A percentile compares a stretch with the other conserved stretches of the same genome.
Conservation (phyloP, 2,329 filamentous ascomycete genomes). For the Diaporthe eres region DNA sequence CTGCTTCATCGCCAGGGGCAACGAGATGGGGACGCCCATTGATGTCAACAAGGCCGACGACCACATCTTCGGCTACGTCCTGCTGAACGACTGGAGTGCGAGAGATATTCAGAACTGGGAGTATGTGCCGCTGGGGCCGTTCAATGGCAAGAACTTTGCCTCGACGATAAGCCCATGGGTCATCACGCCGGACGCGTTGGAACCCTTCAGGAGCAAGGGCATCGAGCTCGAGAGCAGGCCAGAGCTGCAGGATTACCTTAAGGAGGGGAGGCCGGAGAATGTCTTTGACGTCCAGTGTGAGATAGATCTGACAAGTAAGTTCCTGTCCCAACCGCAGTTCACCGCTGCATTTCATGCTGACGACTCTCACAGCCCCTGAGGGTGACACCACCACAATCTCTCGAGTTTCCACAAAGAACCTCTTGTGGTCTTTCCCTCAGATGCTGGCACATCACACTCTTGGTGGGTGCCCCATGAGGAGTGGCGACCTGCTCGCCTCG, state of each 20-base stretch:
- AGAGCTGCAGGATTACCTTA: slow-evolving; percentile 62
- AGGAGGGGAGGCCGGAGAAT: slow-evolving; percentile 69
- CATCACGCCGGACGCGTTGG: slow-evolving; percentile 81
- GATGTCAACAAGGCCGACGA: slow-evolving; percentile 72
- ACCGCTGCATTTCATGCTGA: too few relatives aligned
- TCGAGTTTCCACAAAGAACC: slow-evolving; percentile 72
- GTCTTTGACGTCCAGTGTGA: slow-evolving; percentile 79
- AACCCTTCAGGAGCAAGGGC: slow-evolving; percentile 60
- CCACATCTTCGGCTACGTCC: slow-evolving; percentile 82
- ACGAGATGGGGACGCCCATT: slow-evolving; percentile 75
- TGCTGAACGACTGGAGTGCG: slow-evolving; percentile 92
- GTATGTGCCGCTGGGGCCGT: slow-evolving; percentile 85
- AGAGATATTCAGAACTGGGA: slow-evolving; percentile 89
- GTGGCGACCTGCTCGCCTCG: slow-evolving; percentile 82
- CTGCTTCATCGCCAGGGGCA: slow-evolving; percentile 77
- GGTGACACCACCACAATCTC: slow-evolving; percentile 70
- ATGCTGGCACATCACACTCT: slow-evolving; percentile 86
- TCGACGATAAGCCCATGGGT: slow-evolving; percentile 86
- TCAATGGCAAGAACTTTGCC: slow-evolving; percentile 87
- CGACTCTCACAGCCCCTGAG: slow-evolving; percentile 48
- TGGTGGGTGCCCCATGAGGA: slow-evolving; percentile 80
- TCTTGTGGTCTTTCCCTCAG: slow-evolving; percentile 87
- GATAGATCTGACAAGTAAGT: slow-evolving; percentile 73
- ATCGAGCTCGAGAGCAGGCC: slow-evolving; percentile 50
- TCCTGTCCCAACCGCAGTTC: too few relatives aligned